Conservation (phyloP, 768 basidiomycete species). For the Tubosaeta sp. region DNA sequence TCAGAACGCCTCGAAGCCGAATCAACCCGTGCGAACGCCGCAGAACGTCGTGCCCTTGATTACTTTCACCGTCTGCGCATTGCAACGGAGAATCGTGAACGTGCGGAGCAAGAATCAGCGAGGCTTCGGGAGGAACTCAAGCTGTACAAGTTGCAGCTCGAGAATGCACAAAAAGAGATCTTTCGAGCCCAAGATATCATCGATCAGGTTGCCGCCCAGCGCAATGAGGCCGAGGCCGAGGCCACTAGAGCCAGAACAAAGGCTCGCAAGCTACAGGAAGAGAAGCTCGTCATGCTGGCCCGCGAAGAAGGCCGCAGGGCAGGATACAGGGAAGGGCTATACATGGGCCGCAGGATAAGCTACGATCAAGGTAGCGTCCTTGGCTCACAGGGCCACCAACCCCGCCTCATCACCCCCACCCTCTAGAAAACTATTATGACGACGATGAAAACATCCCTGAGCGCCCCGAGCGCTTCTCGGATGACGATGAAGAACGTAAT, state of each 20-base stretch:
- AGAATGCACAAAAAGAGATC: constrained; percentile 43
- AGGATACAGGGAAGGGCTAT: constrained; percentile 41
- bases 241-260: constrained; percentile 43
- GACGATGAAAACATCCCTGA: constrained; percentile 14
- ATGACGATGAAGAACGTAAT: constrained; percentile 24
- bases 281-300: constrained; percentile 37
- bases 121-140: constrained; percentile 40
- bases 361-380: constrained; percentile 26
- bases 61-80: constrained; percentile 39
- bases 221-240: constrained; percentile 42
- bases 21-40: constrained; percentile 38
- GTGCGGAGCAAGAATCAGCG: constrained; percentile 36
- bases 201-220: constrained; percentile 38
- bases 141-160: constrained; percentile 43
- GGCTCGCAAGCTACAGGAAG: constrained; percentile 41
- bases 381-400: constrained; percentile 8
- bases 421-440: constrained; percentile 8
- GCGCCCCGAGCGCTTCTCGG: constrained; percentile 9
- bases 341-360: constrained; percentile 28
- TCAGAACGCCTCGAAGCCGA: constrained; percentile 38
- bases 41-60: constrained; percentile 46
- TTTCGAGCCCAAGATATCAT: constrained; percentile 40
- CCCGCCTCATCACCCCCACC: constrained; percentile 9
- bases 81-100: constrained; percentile 37
- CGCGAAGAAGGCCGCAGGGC: constrained; percentile 40